phyloP scores from a whole-genome alignment of 2,329 filamentous ascomycete genomes.

The Didymella sp. region DNA sequence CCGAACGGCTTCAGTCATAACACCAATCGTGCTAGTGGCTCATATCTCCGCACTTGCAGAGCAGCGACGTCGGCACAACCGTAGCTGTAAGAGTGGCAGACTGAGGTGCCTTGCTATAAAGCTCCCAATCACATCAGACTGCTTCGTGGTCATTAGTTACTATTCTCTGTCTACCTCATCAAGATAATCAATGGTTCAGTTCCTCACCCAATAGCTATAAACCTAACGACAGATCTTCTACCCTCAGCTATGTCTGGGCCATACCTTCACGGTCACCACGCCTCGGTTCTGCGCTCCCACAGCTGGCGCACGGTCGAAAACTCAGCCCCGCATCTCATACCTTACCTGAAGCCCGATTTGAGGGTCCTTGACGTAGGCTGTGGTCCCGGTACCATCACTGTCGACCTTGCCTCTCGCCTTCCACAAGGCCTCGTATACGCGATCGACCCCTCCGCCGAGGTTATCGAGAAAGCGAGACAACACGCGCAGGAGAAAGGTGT shows the following conservation, averaged over 20 bases:
- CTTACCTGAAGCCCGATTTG: conserved; percentile 41
- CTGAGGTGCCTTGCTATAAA: not conserved
- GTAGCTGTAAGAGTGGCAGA: not conserved
- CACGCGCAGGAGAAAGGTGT: conserved; percentile 48
- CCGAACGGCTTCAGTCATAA: not conserved
- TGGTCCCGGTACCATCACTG: conserved; percentile 58
- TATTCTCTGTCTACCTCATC: not conserved
- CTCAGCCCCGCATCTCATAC: conserved; percentile 50
- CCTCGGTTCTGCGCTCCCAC: conserved; percentile 53
- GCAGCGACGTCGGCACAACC: conserved; percentile 4
- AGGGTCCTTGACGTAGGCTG: conserved; percentile 57
- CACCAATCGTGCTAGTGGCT: not conserved
- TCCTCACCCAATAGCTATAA: not conserved
- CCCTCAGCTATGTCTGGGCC: conserved; percentile 20
- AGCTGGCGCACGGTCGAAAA: conserved; percentile 55
- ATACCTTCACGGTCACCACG: conserved; percentile 54
- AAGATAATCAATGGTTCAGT: not conserved
- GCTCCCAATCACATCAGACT: not conserved
- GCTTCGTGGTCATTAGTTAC: not conserved
- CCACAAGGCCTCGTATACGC: conserved; percentile 55
- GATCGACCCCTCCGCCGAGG: conserved; percentile 54
- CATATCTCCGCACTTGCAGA: conserved; percentile 15
- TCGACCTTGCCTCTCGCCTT: conserved; percentile 53
- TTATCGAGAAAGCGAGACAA: conserved; percentile 51
- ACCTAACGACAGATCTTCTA: too few relatives aligned